A percentile compares a stretch with the other conserved stretches of the same genome.
Conservation (phyloP, 1,284 basidiomycete species). For the Apiotrichum laibachii region DNA sequence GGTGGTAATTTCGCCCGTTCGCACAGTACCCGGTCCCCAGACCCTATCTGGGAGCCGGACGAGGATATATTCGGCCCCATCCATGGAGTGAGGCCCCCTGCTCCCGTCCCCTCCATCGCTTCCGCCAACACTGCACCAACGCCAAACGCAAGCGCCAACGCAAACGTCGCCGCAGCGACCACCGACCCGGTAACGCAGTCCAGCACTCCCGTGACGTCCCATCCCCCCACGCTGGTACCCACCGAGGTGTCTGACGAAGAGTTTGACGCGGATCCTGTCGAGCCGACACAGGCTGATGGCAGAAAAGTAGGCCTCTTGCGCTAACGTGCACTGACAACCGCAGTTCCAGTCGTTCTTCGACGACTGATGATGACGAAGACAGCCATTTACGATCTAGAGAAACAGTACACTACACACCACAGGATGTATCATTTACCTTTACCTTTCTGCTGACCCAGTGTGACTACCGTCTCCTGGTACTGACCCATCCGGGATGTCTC, state of each 20-base stretch:
- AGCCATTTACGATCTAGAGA: too few species aligned
- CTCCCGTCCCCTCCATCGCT: not conserved
- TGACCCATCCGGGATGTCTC: too few species aligned
- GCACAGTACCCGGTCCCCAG: not conserved
- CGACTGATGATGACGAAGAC: not conserved
- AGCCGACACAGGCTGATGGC: not conserved
- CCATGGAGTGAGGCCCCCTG: not conserved
- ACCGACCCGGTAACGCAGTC: too few species aligned
- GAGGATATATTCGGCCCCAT: not conserved
- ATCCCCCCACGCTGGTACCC: not conserved
- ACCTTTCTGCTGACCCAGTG: not conserved
- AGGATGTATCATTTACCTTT: too few species aligned
- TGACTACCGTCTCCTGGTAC: not conserved
- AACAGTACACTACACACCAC: too few species aligned
- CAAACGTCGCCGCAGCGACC: not conserved
- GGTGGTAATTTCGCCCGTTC: not conserved
- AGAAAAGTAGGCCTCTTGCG: not conserved
- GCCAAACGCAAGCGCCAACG: not conserved
- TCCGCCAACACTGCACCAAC: not conserved
- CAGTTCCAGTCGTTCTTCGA: constrained; percentile 1
- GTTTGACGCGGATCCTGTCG: not conserved
- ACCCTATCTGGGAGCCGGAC: not conserved
- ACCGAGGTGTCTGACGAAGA: constrained; percentile 1
- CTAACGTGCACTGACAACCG: not conserved
- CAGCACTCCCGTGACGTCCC: not conserved